phyloP scores from a whole-genome alignment of 2,329 filamentous ascomycete genomes.

The Decorospora gaudefroyi region DNA sequence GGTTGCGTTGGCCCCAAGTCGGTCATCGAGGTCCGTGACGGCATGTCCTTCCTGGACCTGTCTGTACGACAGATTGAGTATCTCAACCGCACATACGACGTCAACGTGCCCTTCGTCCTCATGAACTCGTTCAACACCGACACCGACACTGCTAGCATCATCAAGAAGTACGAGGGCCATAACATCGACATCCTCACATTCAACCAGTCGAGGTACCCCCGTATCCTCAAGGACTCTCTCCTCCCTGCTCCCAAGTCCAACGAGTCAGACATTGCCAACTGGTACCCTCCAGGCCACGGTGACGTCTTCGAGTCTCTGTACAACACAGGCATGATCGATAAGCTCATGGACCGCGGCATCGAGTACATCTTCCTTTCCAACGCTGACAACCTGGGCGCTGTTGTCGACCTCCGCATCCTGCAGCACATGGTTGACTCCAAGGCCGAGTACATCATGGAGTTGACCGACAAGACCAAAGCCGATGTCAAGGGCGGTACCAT shows the following conservation, averaged over 20 bases:
- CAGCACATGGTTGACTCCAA: conserved; percentile 99
- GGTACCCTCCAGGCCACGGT: conserved; percentile 99
- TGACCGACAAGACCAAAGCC: conserved; percentile 99
- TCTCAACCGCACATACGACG: conserved; percentile 96
- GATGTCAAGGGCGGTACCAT: conserved; percentile 99
- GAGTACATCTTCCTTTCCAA: conserved; percentile 99
- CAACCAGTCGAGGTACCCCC: conserved; percentile 98
- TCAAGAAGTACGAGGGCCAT: conserved; percentile 99
- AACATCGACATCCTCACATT: conserved; percentile 99
- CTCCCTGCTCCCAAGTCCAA: conserved; percentile 91
- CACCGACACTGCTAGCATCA: conserved; percentile 95
- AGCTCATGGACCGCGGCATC: conserved; percentile 91
- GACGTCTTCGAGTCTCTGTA: conserved; percentile 99
- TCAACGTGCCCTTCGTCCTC: conserved; percentile 96
- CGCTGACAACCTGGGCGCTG: conserved; percentile 96
- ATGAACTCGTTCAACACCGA: conserved; percentile 99
- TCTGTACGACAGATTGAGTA: conserved; percentile 99
- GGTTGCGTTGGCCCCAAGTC: conserved; percentile 99
- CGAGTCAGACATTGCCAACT: conserved; percentile 88
- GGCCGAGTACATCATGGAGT: conserved; percentile 98
- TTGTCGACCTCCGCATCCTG: conserved; percentile 95
- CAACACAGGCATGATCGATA: conserved; percentile 97
- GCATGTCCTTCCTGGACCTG: conserved; percentile 99
- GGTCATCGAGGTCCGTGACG: conserved; percentile 98
- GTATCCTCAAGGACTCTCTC: conserved; percentile 97